Percentiles rank a stretch among this genome's conserved stretches.
Conservation (phyloP, 2,329 filamentous ascomycete genomes). For the Simplicillium aogashimaense region DNA sequence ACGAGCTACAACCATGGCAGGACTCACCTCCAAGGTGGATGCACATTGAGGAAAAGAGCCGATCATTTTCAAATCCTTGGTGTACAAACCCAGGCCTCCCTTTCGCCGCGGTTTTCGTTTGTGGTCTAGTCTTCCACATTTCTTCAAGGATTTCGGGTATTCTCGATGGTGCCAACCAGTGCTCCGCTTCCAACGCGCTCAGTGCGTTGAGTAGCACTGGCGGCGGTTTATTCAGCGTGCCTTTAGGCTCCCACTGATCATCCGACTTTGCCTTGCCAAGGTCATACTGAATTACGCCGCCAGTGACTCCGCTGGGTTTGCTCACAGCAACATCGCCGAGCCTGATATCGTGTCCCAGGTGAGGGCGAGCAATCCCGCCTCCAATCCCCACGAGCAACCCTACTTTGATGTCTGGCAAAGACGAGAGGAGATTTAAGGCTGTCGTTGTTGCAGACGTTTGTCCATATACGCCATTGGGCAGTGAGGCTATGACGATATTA, state of each 20-base stretch:
- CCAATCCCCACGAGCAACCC: constrained; percentile 9
- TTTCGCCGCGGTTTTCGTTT: constrained; percentile 3
- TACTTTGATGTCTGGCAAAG: constrained; percentile 7
- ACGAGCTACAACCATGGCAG: constrained; percentile 4
- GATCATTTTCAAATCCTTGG: constrained; percentile 4
- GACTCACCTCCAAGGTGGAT: constrained; percentile 4
- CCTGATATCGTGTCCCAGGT: constrained; percentile 7
- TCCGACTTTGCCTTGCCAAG: constrained; percentile 6
- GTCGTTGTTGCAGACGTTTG: constrained; percentile 4
- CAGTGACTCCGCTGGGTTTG: constrained; percentile 2
- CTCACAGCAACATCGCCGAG: constrained; percentile 12
- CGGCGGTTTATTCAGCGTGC: background rate
- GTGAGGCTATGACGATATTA: constrained; percentile 11
- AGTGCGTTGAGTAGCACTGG: constrained; percentile 5
- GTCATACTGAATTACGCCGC: constrained; percentile 10
- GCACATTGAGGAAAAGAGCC: constrained; percentile 5
- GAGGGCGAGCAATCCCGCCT: constrained; percentile 6
- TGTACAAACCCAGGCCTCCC: constrained; percentile 2
- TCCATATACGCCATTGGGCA: constrained; percentile 7
- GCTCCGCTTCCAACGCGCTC: constrained; percentile 1
- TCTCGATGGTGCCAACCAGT: constrained; percentile 4
- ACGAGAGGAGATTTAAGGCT: constrained; percentile 7
- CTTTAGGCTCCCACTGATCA: constrained; percentile 2
- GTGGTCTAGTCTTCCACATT: constrained; percentile 5
- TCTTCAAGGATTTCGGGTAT: constrained; percentile 2